Evolutionary conservation across 2,329 filamentous ascomycete species (phyloP).

Genomic region (Westerdykella aurantiaca): DNA sequence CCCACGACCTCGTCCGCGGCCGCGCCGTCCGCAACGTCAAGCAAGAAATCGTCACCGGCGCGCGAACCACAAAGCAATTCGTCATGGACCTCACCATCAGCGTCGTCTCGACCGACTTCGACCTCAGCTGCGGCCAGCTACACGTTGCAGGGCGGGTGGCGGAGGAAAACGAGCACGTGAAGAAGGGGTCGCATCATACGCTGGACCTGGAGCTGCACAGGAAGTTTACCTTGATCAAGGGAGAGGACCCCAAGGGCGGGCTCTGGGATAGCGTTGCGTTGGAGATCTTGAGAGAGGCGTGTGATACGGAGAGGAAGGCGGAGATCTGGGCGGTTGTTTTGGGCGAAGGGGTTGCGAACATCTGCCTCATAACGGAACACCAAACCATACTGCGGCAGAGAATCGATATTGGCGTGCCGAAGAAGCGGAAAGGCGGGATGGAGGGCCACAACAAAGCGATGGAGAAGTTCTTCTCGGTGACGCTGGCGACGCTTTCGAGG

Average conservation of each 20-base stretch:
- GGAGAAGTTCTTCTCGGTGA: slow-evolving; percentile 74
- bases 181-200: slow-evolving; percentile 63
- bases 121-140: slow-evolving; percentile 60
- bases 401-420: slow-evolving; percentile 61
- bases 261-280: slow-evolving; percentile 89
- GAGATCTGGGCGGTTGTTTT: slow-evolving; percentile 88
- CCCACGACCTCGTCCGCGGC: slow-evolving; percentile 59
- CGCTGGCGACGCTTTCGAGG: slow-evolving; percentile 67
- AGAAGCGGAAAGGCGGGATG: slow-evolving; percentile 58
- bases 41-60: slow-evolving; percentile 56
- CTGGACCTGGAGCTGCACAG: slow-evolving; percentile 81
- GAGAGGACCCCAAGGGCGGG: slow-evolving; percentile 29
- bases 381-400: slow-evolving; percentile 69
- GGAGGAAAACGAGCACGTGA: slow-evolving; percentile 62
- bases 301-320: slow-evolving; percentile 71
- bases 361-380: slow-evolving; percentile 75
- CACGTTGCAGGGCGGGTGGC: slow-evolving; percentile 63
- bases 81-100: slow-evolving; percentile 60
- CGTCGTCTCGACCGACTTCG: slow-evolving; percentile 63
- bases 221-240: slow-evolving; percentile 81
- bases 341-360: slow-evolving; percentile 80
- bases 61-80: slow-evolving; percentile 57
- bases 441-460: slow-evolving; percentile 66
- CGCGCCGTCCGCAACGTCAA: slow-evolving; percentile 61
- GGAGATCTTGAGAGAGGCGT: slow-evolving; percentile 70